Evolutionary conservation across 352 stramenopile species (phyloP).

Genomic region (Phytophthora pseudosyringae): DNA sequence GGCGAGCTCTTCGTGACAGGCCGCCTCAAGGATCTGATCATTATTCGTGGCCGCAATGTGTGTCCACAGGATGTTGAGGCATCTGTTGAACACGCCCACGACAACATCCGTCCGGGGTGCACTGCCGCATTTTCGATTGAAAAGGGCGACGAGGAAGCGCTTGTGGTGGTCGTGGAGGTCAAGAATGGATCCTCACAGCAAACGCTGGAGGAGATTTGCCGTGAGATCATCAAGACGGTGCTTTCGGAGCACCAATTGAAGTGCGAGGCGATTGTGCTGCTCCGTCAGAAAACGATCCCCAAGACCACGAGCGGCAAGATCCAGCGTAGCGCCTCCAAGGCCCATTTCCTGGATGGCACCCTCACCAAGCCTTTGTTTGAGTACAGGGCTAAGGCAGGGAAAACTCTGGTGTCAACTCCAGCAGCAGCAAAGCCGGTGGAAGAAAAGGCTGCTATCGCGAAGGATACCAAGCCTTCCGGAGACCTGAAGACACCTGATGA

Average conservation of each 20-base stretch:
- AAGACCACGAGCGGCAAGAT: conserved; percentile 91
- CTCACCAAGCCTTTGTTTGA: conserved; percentile 61
- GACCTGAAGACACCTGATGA: conserved; percentile 67
- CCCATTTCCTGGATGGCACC: conserved; percentile 54
- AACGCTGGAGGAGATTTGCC: conserved; percentile 59
- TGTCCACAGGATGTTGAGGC: conserved; percentile 80
- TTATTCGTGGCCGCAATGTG: conserved; percentile 84
- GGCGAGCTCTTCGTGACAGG: conserved; percentile 80
- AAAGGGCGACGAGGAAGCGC: conserved; percentile 75
- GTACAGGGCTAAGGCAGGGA: conserved; percentile 50
- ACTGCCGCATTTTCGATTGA: conserved; percentile 83
- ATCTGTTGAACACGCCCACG: conserved; percentile 69
- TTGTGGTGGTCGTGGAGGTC: conserved; percentile 83
- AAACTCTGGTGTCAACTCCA: conserved; percentile 6
- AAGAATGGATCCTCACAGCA: conserved; percentile 65
- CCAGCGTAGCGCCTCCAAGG: conserved; percentile 71
- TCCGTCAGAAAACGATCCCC: conserved; percentile 72
- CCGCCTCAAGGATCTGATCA: conserved; percentile 85
- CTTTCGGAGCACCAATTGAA: conserved; percentile 75
- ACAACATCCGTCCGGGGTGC: conserved; percentile 75
- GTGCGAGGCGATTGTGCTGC: conserved; percentile 75
- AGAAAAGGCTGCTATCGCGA: conserved; percentile 18
- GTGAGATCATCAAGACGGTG: conserved; percentile 70
- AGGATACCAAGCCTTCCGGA: conserved; percentile 27
- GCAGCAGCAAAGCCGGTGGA: conserved; percentile 18